These are phyloP conservation scores for Alternaria rosae DNA, from an alignment of 2,329 filamentous ascomycete species.

Conservation along the genomic window DNA sequence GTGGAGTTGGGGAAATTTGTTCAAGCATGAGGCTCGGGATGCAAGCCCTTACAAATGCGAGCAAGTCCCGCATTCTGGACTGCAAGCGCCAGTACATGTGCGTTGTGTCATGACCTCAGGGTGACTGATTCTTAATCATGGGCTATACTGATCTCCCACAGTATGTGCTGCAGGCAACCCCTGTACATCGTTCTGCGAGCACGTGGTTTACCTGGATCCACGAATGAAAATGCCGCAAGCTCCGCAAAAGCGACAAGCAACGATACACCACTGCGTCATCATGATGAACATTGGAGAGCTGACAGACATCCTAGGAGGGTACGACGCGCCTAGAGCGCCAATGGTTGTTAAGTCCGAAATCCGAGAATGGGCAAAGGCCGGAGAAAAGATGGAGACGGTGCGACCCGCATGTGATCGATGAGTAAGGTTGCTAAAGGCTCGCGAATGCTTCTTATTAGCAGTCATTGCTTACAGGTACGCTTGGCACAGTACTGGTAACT, in stretches of 20 bases:
- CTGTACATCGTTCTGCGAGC: conserved; percentile 3
- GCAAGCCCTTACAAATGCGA: neutral
- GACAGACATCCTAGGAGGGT: neutral
- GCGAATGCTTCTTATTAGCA: neutral
- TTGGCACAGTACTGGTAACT: neutral
- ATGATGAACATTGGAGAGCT: conserved; percentile 16
- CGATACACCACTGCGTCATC: conserved; percentile 22
- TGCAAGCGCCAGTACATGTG: conserved; percentile 1
- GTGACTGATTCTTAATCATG: conserved; percentile 13
- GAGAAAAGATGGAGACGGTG: neutral
- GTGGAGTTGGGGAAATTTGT: neutral
- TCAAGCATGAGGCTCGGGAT: neutral
- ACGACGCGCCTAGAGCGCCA: neutral
- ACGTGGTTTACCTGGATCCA: neutral
- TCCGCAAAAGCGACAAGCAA: neutral
- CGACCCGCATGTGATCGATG: conserved; percentile 1
- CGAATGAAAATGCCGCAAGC: conserved; percentile 9
- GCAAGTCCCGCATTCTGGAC: neutral
- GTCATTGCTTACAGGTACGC: neutral
- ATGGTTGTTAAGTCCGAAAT: neutral
- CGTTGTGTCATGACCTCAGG: conserved; percentile 18
- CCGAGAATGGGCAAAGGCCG: conserved; percentile 1
- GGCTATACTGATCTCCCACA: neutral
- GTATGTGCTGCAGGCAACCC: conserved; percentile 5
- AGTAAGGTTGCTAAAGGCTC: conserved; percentile 4